Base-by-base conservation (phyloP, 192 early-diverging fungal genomes). In the Podila horticola region DNA sequence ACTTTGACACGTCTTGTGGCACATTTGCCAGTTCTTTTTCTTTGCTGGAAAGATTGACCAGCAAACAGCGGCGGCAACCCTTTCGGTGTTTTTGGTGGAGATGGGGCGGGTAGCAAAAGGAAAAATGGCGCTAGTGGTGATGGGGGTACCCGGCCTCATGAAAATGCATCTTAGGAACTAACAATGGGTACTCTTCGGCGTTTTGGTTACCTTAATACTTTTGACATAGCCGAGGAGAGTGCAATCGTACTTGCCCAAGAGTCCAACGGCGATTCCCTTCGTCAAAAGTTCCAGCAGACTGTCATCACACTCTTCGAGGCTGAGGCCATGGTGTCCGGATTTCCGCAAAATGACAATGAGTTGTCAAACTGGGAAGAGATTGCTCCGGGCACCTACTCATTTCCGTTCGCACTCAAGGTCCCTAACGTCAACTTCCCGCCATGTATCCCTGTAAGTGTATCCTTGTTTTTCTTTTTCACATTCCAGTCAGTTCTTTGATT, bases 381-480 rank as follows among this genome's bases (percentile, higher is more conserved):
- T 49, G 41, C 70, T 0, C 51, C 71, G 4, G 77, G 77, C 22
- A 36, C 63, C 1, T 62, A 81, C 52, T 45, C 62, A 3, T 81
- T 55, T 45, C 77, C 77, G 9, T 81, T 81, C 55, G 77, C 77
- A 2, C 77, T 81, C 61, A 81, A 81, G 51, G 77, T 81, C 5
- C 77, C 77, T 24, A 81, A 81, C 34, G 71, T 81, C 24, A 81
- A 81, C 28, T 81, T 81, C 17, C 77, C 77, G 1, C 77, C 77
- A 11, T 81, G 77, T 59, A 81, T 81, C 31, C 77, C 77, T 17
- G 77, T 81, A 81, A 73, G 71, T 73, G 51, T 34, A 45, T 13
- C 41, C 34, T 0, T 36, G 33, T 34, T 34, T 9, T 36, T 36
- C 34, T 36, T 11, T 17, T 45, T 45, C 15, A 8, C 41, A 45